Percentiles rank a stretch among this genome's conserved stretches.
Evolutionary conservation across 2,329 filamentous ascomycete species (phyloP).

Genomic region (Colletotrichum spinosum): DNA sequence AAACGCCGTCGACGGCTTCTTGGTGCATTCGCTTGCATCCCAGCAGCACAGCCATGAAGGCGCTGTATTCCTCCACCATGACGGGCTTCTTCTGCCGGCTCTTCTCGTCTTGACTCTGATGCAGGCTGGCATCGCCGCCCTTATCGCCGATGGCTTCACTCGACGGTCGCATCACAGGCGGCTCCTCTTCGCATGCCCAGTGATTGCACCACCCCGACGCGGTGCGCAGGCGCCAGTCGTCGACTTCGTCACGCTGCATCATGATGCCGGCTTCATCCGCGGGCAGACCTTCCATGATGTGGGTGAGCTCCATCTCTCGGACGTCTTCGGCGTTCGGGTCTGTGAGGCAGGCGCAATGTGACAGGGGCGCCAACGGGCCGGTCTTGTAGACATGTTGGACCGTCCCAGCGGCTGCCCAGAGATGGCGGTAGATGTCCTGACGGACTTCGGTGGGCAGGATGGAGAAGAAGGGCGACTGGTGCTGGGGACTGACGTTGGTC

Average conservation of each 20-base stretch:
- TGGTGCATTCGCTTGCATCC: constrained; percentile 31
- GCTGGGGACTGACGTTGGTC: neutral
- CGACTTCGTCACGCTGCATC: constrained; percentile 19
- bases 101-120: neutral
- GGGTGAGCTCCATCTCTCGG: constrained; percentile 24
- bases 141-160: neutral
- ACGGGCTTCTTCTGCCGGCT: neutral
- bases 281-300: constrained; percentile 11
- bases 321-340: constrained; percentile 29
- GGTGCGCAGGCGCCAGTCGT: constrained; percentile 21
- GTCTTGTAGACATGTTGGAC: constrained; percentile 32
- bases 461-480: constrained; percentile 28
- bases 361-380: constrained; percentile 24
- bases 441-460: constrained; percentile 28
- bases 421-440: constrained; percentile 23
- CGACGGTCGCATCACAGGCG: constrained; percentile 16
- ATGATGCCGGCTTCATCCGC: neutral
- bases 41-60: constrained; percentile 28
- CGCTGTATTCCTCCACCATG: constrained; percentile 32
- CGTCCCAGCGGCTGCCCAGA: constrained; percentile 25
- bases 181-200: constrained; percentile 32
- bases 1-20: constrained; percentile 30
- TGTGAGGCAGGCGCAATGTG: constrained; percentile 25
- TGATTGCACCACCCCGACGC: constrained; percentile 26
- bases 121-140: too few relatives aligned